Conservation (phyloP, 2,329 filamentous ascomycete genomes). For the Pseudocercospora fijiensis region DNA sequence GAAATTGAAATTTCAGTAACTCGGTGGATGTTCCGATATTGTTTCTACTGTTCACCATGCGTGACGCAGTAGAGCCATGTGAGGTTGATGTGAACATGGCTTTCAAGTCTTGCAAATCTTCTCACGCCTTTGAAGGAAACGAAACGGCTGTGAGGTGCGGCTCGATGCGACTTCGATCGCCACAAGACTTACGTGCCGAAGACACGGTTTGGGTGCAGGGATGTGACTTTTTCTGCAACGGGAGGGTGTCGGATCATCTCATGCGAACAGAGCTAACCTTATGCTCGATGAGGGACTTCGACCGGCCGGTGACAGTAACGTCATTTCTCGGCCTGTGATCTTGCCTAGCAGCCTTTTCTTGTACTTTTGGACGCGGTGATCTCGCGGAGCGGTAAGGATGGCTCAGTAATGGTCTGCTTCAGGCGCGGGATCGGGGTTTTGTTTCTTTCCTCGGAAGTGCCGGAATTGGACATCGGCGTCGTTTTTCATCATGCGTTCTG, state of each 20-base stretch:
- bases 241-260: constrained; percentile 3
- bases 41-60: not conserved
- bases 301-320: not conserved
- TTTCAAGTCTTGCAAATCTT: not conserved
- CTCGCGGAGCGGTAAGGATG: constrained; percentile 1
- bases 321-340: constrained; percentile 1
- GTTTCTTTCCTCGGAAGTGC: constrained; percentile 3
- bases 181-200: constrained; percentile 1
- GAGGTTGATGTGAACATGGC: not conserved
- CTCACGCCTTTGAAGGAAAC: not conserved
- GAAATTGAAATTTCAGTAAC: not conserved
- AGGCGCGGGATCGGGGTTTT: not conserved
- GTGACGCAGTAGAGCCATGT: not conserved
- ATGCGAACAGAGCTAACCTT: constrained; percentile 7
- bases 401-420: constrained; percentile 7
- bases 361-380: constrained; percentile 5
- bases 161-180: constrained; percentile 8
- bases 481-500: constrained; percentile 2
- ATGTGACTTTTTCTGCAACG: not conserved
- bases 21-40: not conserved
- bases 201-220: not conserved
- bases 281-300: constrained; percentile 7
- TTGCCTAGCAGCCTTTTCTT: constrained; percentile 6
- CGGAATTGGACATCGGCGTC: not conserved
- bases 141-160: not conserved